Evolutionary conservation across 331 rosid species (phyloP), one percentile per base, ranked within the genome.

Genomic region (Pyrus hybrid): DNA sequence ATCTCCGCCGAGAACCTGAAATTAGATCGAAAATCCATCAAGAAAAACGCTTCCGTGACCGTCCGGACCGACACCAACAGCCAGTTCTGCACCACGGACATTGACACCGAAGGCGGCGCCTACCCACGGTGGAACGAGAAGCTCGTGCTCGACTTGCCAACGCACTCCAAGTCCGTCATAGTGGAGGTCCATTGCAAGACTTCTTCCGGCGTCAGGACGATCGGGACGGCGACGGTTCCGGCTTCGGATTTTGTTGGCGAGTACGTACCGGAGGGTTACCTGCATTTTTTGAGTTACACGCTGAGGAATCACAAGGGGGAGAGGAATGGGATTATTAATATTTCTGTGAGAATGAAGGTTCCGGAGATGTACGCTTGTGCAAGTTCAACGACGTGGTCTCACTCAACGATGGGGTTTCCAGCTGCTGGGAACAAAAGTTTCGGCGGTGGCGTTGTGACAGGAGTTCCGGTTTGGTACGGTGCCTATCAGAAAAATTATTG

Each of bases 271-370:
- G 91, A 84, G 67, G 70, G 25, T 29, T 62, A 82, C 28, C 47
- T 72, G 80, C 91, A 88, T 47, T 72, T 81, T 66, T 61, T 89
- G 77, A 88, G 98, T 72, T 91, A 91, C 21, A 70, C 86, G 35
- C 67, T 93, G 85, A 85, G 93, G 67, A 80, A 83, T 37, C 64
- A 66, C 41, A 82, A 76, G 17, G 97, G 98, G 0, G 70, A 76
- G 13, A 22, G 83, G 43, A 91, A 86, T 4, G 98, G 97, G 28
- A 83, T 91, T 68, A 45, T 93, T 25, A 83, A 91, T 61, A 78
- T 93, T 20, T 86, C 92, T 0, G 88, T 88, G 22, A 81, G 64
- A 70, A 70, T 37, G 20, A 80, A 54, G 80, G 72, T 41, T 33
- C 2, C 80, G 13, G 63, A 20, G 10, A 16, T 2, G 13, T 21